Percentiles rank a stretch among this genome's conserved stretches.
These are phyloP conservation scores for Aspergillus floridensis DNA, from an alignment of 2,329 filamentous ascomycete species.

Conservation along the genomic window DNA sequence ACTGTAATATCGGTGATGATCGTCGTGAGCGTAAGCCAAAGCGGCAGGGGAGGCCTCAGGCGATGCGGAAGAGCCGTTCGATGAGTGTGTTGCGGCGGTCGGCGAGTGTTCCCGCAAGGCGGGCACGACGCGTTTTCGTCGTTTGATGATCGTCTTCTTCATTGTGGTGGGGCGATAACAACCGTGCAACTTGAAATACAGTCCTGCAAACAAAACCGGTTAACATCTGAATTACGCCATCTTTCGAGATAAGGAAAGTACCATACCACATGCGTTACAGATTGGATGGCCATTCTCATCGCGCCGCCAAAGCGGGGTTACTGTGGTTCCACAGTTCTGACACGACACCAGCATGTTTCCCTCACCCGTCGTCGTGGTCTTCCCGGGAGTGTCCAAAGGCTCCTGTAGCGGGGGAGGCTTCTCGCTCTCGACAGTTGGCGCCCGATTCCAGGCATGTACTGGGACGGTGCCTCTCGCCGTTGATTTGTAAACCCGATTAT, in stretches of 20 bases:
- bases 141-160: slow-evolving; percentile 97
- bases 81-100: slow-evolving; percentile 39
- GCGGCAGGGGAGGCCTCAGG: slow-evolving; percentile 40
- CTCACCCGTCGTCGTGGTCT: slow-evolving; percentile 24
- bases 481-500: slow-evolving; percentile 92
- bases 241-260: neutral
- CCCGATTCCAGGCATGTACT: slow-evolving; percentile 32
- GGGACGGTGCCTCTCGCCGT: slow-evolving; percentile 49
- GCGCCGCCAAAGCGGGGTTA: slow-evolving; percentile 91
- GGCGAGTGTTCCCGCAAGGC: slow-evolving; percentile 56
- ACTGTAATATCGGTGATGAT: slow-evolving; percentile 35
- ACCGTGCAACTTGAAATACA: slow-evolving; percentile 96
- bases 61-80: slow-evolving; percentile 43
- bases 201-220: slow-evolving; percentile 53
- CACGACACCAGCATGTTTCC: slow-evolving; percentile 74
- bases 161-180: slow-evolving; percentile 93
- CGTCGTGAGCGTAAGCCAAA: slow-evolving; percentile 30
- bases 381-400: slow-evolving; percentile 22
- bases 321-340: slow-evolving; percentile 94
- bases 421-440: slow-evolving; percentile 30
- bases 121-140: slow-evolving; percentile 89
- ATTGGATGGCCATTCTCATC: slow-evolving; percentile 95
- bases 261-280: slow-evolving; percentile 94
- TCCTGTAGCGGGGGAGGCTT: slow-evolving; percentile 19
- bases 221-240: neutral